These are phyloP conservation scores for Aspergillus piperis DNA, from an alignment of 2,329 filamentous ascomycete genomes.

Conservation along the genomic window DNA sequence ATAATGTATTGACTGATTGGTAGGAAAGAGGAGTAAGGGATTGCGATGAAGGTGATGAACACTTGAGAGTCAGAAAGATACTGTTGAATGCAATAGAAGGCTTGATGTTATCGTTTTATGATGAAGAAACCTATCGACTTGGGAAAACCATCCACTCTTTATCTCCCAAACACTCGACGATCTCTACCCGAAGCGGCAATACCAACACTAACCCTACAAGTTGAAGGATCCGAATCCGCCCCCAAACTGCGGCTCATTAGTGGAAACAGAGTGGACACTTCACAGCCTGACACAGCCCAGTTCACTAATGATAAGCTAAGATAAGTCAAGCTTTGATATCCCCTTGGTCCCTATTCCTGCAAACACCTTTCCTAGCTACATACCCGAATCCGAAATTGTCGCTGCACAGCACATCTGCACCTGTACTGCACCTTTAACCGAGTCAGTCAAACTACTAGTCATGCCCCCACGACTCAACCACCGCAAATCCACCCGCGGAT, in stretches of 20 bases:
- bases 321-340: too few species aligned
- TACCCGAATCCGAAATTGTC: neutral
- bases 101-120: neutral
- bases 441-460: neutral
- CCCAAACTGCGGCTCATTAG: neutral
- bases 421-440: neutral
- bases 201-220: neutral
- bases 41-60: neutral
- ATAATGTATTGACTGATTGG: too few species aligned
- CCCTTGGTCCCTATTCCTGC: too few species aligned
- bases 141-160: neutral
- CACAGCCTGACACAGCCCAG: neutral
- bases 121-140: neutral
- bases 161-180: neutral
- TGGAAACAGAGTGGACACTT: neutral
- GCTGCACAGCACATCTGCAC: neutral
- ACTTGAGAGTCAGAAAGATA: neutral
- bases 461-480: neutral
- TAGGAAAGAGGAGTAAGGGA: too few species aligned
- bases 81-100: neutral
- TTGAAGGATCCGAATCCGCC: neutral
- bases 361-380: too few species aligned
- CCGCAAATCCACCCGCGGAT: neutral
- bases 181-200: neutral
- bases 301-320: too few species aligned